Conservation (phyloP, 352 stramenopile genomes). For the Pythium folliculosum region DNA sequence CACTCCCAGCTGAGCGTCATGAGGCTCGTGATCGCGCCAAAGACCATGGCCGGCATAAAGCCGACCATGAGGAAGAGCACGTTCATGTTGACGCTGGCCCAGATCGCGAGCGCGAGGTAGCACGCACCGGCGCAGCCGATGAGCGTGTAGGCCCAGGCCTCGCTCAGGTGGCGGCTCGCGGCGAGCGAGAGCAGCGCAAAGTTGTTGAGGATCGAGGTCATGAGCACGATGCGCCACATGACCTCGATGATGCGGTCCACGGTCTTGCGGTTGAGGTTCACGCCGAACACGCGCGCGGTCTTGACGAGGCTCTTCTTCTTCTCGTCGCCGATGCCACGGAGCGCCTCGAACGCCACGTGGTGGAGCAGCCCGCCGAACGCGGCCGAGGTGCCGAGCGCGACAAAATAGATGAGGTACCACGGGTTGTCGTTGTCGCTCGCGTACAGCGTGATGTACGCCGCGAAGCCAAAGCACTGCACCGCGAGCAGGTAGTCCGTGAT, state of each 20-base stretch:
- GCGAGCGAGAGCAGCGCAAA: conserved; percentile 81
- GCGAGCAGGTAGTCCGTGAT: conserved; percentile 88
- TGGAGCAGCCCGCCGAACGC: conserved; percentile 77
- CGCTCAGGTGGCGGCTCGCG: conserved; percentile 71
- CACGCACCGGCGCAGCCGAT: conserved; percentile 63
- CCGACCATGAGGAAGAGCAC: conserved; percentile 80
- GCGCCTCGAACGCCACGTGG: conserved; percentile 80
- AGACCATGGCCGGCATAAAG: conserved; percentile 82
- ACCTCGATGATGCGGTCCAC: conserved; percentile 75
- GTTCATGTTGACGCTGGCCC: conserved; percentile 84
- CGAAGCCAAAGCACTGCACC: conserved; percentile 82
- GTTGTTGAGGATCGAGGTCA: conserved; percentile 83
- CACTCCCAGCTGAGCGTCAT: conserved; percentile 83
- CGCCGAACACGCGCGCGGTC: conserved; percentile 73
- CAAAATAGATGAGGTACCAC: conserved; percentile 89
- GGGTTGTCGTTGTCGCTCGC: conserved; percentile 50
- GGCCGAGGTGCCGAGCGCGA: conserved; percentile 79
- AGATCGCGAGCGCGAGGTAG: conserved; percentile 76
- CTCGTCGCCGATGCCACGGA: conserved; percentile 68
- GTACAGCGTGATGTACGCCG: conserved; percentile 79
- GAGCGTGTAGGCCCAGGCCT: conserved; percentile 75
- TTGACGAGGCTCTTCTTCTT: conserved; percentile 68
- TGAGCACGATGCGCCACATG: conserved; percentile 82
- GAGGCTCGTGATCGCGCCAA: conserved; percentile 69
- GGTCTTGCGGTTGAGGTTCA: conserved; percentile 64